Evolutionary conservation across 768 basidiomycete genomes (phyloP), one percentile per base, ranked within the genome.

Genomic region (Mycena haematopus): DNA sequence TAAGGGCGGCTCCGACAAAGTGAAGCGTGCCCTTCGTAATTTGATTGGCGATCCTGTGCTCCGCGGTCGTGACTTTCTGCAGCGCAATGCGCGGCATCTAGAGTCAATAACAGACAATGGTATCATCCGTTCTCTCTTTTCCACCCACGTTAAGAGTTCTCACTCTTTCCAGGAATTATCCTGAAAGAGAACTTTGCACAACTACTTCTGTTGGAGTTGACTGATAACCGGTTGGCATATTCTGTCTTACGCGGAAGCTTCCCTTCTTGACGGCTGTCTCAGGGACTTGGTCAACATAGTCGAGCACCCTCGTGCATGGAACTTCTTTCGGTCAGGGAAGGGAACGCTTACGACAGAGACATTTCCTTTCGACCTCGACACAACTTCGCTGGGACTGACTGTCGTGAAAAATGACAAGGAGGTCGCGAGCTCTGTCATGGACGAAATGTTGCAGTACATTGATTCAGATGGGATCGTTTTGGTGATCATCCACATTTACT

Each of bases 181-280:
- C 65, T 85, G 22, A 65, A 75, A 31, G 85, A 87, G 69, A 86
- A 87, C 66, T 86, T 86, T 59, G 79, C 85, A 5, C 85, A 87
- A 64, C 77, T 88, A 7, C 74, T 88, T 7, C 84, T 87, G 42
- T 71, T 85, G 15, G 86, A 88, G 57, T 74, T 78, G 1, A 86
- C 84, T 0, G 66, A 72, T 10, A 76, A 86, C 66, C 70, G 65
- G 84, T 65, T 53, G 33, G 15, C 36, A 44, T 58, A 21, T 33
- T 65, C 47, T 33, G 38, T 35, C 21, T 55, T 35, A 19, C 6
- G 17, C 24, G n/a, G 31, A 49, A 47, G 19, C 31, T 29, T 36
- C 21, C 45, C 31, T 29, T 36, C 21, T 47, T 36, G 31, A 65
- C 25, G 2, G 35, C 7, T 2, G 38, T 35, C 56, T 15, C 57